These are phyloP conservation scores for Apiospora aurea DNA, from an alignment of 2,329 filamentous ascomycete species.

Conservation along the genomic window DNA sequence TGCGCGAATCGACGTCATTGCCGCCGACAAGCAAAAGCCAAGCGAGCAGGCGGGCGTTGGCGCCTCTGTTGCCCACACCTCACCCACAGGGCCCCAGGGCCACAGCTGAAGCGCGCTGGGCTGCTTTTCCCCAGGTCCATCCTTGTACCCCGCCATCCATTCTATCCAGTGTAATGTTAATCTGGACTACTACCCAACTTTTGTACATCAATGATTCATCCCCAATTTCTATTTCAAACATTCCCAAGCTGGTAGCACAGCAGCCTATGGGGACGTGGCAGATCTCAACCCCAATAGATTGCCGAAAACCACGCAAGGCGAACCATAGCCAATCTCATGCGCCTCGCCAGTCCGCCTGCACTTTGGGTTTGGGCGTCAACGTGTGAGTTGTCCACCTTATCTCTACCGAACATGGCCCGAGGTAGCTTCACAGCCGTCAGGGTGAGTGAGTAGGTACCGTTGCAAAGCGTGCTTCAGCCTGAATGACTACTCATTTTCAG, in stretches of 20 bases:
- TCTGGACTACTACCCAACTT: neutral
- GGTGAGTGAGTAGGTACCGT: neutral
- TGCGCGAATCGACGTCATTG: constrained; percentile 12
- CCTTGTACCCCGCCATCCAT: constrained; percentile 6
- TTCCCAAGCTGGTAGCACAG: neutral
- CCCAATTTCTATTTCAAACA: constrained; percentile 15
- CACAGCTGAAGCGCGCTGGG: neutral
- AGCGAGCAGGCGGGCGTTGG: too few relatives aligned
- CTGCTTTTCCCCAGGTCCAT: neutral
- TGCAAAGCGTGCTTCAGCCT: neutral
- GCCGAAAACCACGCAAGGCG: neutral
- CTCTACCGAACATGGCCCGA: neutral
- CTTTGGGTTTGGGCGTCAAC: constrained; percentile 12
- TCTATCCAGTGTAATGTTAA: neutral
- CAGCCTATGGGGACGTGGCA: neutral
- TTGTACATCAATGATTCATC: neutral
- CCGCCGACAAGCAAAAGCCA: neutral
- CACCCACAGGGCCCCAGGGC: neutral
- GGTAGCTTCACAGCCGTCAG: neutral
- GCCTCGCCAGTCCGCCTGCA: neutral
- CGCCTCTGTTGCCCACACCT: neutral
- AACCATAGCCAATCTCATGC: neutral
- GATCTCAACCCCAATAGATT: constrained; percentile 15
- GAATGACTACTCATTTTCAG: neutral
- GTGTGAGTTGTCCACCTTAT: neutral